These are phyloP conservation scores for Xylaria nigripes DNA, from an alignment of 495 filamentous ascomycete species.

Conservation along the genomic window DNA sequence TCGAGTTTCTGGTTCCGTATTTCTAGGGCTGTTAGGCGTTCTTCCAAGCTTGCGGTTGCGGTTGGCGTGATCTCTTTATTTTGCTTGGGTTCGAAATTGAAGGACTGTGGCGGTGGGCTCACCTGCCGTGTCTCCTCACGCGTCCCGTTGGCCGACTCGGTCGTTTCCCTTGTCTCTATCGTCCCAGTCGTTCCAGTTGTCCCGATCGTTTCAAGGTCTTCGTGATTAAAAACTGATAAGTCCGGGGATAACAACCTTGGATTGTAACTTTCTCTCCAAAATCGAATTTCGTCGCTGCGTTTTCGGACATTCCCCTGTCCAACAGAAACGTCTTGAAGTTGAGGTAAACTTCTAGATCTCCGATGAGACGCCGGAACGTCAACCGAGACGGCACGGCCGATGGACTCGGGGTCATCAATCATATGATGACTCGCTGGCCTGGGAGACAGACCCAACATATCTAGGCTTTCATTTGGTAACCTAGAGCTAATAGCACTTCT, in stretches of 20 bases:
- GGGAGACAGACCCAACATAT: slow-evolving; percentile 44
- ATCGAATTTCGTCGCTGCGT: slow-evolving; percentile 50
- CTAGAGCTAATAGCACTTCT: slow-evolving; percentile 28
- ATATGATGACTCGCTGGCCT: slow-evolving; percentile 44
- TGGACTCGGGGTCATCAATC: slow-evolving; percentile 34
- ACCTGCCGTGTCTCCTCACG: slow-evolving; percentile 26
- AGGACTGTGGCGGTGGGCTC: slow-evolving; percentile 42
- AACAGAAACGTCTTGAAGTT: slow-evolving; percentile 34
- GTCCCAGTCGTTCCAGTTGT: slow-evolving; percentile 25
- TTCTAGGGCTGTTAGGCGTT: slow-evolving; percentile 40
- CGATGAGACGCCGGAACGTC: slow-evolving; percentile 36
- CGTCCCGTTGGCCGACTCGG: slow-evolving; percentile 26
- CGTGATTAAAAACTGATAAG: slow-evolving; percentile 38
- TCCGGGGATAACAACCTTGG: slow-evolving; percentile 39
- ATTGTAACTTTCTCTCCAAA: slow-evolving; percentile 48
- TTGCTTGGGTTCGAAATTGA: slow-evolving; percentile 40
- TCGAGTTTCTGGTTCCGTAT: slow-evolving; percentile 40
- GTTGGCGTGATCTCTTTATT: slow-evolving; percentile 48
- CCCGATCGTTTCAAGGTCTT: slow-evolving; percentile 31
- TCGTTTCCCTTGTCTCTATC: slow-evolving; percentile 5
- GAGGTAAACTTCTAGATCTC: slow-evolving; percentile 46
- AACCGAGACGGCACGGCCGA: slow-evolving; percentile 47
- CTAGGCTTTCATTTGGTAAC: slow-evolving; percentile 22
- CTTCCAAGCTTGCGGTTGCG: slow-evolving; percentile 42
- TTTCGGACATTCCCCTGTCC: slow-evolving; percentile 28